These are phyloP conservation scores for Suillus decipiens DNA, from an alignment of 768 basidiomycete genomes.

Conservation along the genomic window DNA sequence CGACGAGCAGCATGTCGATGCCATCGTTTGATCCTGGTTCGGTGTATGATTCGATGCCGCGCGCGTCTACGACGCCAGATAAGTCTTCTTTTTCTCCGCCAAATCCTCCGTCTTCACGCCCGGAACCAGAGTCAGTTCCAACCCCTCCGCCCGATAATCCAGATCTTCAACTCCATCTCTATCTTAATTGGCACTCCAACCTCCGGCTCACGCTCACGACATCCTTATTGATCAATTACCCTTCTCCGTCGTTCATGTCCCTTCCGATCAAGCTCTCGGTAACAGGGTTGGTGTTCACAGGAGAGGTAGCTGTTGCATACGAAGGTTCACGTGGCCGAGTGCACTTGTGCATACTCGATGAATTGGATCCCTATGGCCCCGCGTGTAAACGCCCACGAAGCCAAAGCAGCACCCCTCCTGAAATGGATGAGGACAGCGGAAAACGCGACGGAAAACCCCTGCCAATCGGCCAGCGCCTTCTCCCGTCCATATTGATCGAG, in stretches of 20 bases:
- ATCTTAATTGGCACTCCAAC: constrained; percentile 84
- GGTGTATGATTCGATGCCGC: constrained; percentile 15
- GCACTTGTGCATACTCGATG: constrained; percentile 88
- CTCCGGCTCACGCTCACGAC: constrained; percentile 88
- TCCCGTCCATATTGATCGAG: constrained; percentile 90
- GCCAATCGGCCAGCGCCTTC: constrained; percentile 78
- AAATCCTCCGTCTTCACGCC: constrained; percentile 14
- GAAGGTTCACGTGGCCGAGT: constrained; percentile 80
- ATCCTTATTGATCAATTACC: constrained; percentile 95
- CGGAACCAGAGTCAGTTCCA: constrained; percentile 27
- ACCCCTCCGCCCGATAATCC: constrained; percentile 41
- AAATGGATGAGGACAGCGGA: constrained; percentile 59
- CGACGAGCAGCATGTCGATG: constrained; percentile 10
- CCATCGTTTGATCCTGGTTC: constrained; percentile 25
- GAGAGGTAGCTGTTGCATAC: constrained; percentile 90
- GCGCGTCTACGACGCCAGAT: constrained; percentile 18
- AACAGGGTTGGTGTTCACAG: constrained; percentile 82
- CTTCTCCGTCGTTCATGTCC: constrained; percentile 94
- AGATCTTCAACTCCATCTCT: constrained; percentile 88
- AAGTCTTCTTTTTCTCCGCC: constrained; percentile 18
- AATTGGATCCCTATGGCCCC: constrained; percentile 83
- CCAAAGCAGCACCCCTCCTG: constrained; percentile 55
- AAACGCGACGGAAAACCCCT: constrained; percentile 61
- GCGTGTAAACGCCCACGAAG: constrained; percentile 54
- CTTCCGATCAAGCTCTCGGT: constrained; percentile 94